These are phyloP conservation scores for Fusarium sp. DNA, from an alignment of 2,329 filamentous ascomycete species.

Conservation along the genomic window DNA sequence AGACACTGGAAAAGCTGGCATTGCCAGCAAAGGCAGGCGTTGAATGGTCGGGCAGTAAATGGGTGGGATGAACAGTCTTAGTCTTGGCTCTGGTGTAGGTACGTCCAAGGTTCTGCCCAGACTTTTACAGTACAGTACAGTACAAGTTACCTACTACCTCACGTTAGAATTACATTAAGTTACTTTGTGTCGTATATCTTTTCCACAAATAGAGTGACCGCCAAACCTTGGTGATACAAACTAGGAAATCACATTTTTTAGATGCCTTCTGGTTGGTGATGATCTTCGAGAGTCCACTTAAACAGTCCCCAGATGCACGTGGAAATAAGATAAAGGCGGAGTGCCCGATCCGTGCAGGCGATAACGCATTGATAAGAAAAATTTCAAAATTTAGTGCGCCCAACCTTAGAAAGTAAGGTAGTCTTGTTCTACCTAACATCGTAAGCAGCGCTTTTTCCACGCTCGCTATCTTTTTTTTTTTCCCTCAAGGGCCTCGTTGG, in stretches of 20 bases:
- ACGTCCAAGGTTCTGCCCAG: slow-evolving; percentile 24
- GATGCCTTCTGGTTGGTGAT: slow-evolving; percentile 1
- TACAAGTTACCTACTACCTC: slow-evolving; percentile 19
- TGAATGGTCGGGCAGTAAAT: slow-evolving; percentile 5
- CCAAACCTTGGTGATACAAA: neutral
- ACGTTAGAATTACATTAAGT: neutral
- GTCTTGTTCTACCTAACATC: slow-evolving; percentile 29
- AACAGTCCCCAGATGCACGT: slow-evolving; percentile 37
- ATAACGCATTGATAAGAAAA: slow-evolving; percentile 38
- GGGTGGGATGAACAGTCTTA: slow-evolving; percentile 11
- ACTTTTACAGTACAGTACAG: slow-evolving; percentile 2
- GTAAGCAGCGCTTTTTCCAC: slow-evolving; percentile 42
- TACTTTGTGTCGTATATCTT: neutral
- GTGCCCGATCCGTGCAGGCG: slow-evolving; percentile 25
- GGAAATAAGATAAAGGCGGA: slow-evolving; percentile 32
- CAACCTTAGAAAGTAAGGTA: slow-evolving; percentile 31
- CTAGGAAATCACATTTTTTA: neutral
- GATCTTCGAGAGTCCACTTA: slow-evolving; percentile 24
- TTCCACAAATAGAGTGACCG: neutral
- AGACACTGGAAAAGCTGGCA: slow-evolving; percentile 32
- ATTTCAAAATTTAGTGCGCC: slow-evolving; percentile 35
- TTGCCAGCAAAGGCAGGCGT: slow-evolving; percentile 23
- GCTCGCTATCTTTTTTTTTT: slow-evolving; percentile 29
- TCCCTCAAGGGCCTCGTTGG: slow-evolving; percentile 44
- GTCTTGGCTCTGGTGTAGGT: slow-evolving; percentile 14